Percentiles rank a stretch among this genome's conserved stretches.
These are phyloP conservation scores for Leishmania braziliensis DNA, from an alignment of 208 protist species.

Conservation along the genomic window DNA sequence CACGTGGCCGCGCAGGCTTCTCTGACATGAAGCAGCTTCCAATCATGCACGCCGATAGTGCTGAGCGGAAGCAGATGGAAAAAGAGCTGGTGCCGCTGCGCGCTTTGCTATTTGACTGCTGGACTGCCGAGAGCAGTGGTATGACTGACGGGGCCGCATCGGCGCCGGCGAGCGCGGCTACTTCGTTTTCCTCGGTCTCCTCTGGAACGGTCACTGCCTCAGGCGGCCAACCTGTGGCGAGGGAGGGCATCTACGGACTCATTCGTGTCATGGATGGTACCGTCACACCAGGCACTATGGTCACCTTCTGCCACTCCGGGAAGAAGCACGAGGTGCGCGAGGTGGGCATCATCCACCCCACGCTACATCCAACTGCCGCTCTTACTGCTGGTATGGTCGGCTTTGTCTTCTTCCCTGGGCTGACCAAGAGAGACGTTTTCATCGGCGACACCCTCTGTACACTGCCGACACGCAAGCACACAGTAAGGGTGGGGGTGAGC, in stretches of 20 bases:
- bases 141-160: slow-evolving; percentile 43
- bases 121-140: slow-evolving; percentile 93
- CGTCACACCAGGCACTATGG: slow-evolving; percentile 74
- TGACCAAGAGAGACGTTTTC: slow-evolving; percentile 82
- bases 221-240: slow-evolving; percentile 27
- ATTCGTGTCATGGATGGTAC: slow-evolving; percentile 91
- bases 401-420: slow-evolving; percentile 91
- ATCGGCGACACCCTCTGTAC: slow-evolving; percentile 96
- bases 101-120: slow-evolving; percentile 96
- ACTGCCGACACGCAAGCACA: slow-evolving; percentile 57
- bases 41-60: slow-evolving; percentile 60
- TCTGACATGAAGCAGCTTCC: slow-evolving; percentile 84
- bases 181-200: slow-evolving; percentile 1
- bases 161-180: not conserved
- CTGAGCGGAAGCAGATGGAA: slow-evolving; percentile 49
- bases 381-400: slow-evolving; percentile 96
- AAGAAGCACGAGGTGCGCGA: slow-evolving; percentile 87
- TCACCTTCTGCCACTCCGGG: slow-evolving; percentile 65
- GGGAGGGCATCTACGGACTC: slow-evolving; percentile 74
- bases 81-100: slow-evolving; percentile 81
- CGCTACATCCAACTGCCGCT: slow-evolving; percentile 74
- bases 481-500: slow-evolving; percentile 23
- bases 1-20: slow-evolving; percentile 46
- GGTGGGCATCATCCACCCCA: slow-evolving; percentile 95
- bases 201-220: not conserved